phyloP scores from a whole-genome alignment of 805 yeast genomes.

The Torulaspora franciscae region DNA sequence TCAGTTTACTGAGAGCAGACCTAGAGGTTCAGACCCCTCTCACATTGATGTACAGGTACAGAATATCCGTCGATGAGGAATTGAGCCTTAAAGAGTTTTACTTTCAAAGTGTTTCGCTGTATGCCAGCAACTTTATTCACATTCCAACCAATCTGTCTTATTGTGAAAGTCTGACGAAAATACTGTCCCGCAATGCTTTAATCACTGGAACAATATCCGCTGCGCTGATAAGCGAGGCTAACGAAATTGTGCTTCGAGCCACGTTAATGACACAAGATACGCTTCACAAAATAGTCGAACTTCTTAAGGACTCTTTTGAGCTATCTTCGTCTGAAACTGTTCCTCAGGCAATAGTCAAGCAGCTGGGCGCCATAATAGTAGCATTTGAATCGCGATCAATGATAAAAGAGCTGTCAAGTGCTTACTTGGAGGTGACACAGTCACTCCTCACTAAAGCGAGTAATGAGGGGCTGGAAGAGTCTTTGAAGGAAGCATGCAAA shows the following conservation, averaged over 20 bases:
- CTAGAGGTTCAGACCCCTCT: constrained; percentile 8
- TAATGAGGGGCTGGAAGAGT: constrained; percentile 3
- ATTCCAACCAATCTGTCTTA: constrained; percentile 4
- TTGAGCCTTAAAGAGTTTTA: constrained; percentile 9
- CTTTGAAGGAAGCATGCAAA: constrained; percentile 5
- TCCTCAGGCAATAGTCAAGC: neutral
- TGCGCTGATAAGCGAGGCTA: constrained; percentile 6
- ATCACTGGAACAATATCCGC: constrained; percentile 10
- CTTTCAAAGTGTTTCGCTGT: constrained; percentile 7
- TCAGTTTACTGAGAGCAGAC: neutral
- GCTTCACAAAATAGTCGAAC: constrained; percentile 1
- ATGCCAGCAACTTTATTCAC: constrained; percentile 2
- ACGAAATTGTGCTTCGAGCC: constrained; percentile 11
- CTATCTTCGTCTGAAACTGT: neutral
- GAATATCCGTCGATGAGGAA: constrained; percentile 5
- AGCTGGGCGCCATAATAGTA: neutral
- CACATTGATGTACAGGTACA: constrained; percentile 10
- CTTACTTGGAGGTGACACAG: constrained; percentile 2
- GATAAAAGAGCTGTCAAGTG: constrained; percentile 2
- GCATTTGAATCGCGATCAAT: constrained; percentile 9
- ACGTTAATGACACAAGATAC: constrained; percentile 10
- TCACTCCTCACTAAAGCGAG: neutral
- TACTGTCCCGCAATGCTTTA: constrained; percentile 4
- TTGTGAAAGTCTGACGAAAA: constrained; percentile 1
- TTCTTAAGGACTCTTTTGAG: constrained; percentile 1